Conservation (phyloP, 2,329 filamentous ascomycete species). For the Penicillium sp. region DNA sequence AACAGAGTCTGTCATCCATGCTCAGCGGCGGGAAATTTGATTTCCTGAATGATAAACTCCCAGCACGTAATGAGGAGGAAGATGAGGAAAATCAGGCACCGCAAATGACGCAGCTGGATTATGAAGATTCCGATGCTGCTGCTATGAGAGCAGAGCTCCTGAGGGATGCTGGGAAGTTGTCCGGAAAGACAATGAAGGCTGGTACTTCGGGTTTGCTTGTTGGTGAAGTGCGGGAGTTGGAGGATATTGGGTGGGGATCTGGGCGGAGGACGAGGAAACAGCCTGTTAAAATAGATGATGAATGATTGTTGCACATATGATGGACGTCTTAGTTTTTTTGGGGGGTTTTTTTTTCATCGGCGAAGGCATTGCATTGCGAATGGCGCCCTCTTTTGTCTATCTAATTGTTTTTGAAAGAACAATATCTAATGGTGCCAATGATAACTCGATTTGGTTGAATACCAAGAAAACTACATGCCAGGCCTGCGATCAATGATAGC, state of each 20-base stretch:
- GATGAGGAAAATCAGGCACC: constrained; percentile 38
- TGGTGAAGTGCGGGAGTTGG: constrained; percentile 34
- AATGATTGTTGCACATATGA: constrained; percentile 7
- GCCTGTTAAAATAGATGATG: constrained; percentile 23
- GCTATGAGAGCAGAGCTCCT: constrained; percentile 57
- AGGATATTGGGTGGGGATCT: constrained; percentile 35
- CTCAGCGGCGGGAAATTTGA: constrained; percentile 34
- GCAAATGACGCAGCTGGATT: constrained; percentile 48
- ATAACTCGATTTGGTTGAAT: not conserved
- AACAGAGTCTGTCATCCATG: constrained; percentile 33
- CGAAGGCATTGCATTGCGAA: constrained; percentile 19
- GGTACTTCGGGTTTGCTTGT: constrained; percentile 20
- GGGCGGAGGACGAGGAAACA: constrained; percentile 37
- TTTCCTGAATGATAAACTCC: constrained; percentile 25
- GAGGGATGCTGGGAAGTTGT: constrained; percentile 44
- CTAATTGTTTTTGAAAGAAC: not conserved
- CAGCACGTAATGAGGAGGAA: constrained; percentile 24
- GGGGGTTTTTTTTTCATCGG: not conserved
- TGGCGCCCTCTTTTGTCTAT: constrained; percentile 13
- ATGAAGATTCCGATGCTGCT: constrained; percentile 52
- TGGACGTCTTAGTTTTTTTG: not conserved
- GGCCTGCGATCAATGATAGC: not conserved
- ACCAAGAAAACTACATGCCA: not conserved
- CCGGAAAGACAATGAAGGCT: constrained; percentile 30
- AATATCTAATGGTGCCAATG: constrained; percentile 1